These are phyloP conservation scores for Geosmithia flava DNA, from an alignment of 2,329 filamentous ascomycete species.

Conservation along the genomic window DNA sequence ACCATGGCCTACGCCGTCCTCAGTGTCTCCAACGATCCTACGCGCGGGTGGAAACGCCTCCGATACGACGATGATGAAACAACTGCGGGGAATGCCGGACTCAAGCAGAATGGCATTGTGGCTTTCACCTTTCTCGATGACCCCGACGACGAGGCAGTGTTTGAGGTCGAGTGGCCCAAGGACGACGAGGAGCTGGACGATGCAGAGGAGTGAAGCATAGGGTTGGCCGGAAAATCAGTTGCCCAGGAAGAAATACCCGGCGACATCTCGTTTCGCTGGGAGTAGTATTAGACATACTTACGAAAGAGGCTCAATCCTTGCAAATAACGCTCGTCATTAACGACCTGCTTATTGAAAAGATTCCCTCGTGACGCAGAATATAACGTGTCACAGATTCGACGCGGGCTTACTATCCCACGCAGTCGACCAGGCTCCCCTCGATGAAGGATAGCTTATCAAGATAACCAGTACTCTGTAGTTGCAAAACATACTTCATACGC, in stretches of 20 bases:
- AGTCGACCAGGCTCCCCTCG: too few species aligned
- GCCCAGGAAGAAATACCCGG: background rate
- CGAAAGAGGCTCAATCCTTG: too few species aligned
- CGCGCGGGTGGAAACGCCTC: slow-evolving; percentile 36
- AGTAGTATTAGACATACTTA: too few species aligned
- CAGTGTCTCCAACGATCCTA: slow-evolving; percentile 28
- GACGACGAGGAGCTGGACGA: slow-evolving; percentile 26
- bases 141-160: slow-evolving; percentile 24
- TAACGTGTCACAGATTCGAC: too few species aligned
- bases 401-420: too few species aligned
- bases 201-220: slow-evolving; percentile 1
- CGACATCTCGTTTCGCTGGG: too few species aligned
- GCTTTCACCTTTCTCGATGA: slow-evolving; percentile 32
- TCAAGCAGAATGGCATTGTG: slow-evolving; percentile 34
- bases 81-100: slow-evolving; percentile 25
- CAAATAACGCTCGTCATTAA: too few species aligned
- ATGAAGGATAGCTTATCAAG: too few species aligned
- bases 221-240: background rate
- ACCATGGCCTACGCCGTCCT: slow-evolving; percentile 34
- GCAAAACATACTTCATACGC: too few species aligned
- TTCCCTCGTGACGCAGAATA: too few species aligned
- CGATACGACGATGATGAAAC: slow-evolving; percentile 21
- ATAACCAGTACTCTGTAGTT: too few species aligned
- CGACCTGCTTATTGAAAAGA: too few species aligned
- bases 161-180: slow-evolving; percentile 31